A percentile compares a stretch with the other conserved stretches of the same genome.
Conservation (phyloP, 495 filamentous ascomycete species). For the Penicillium arizonense region DNA sequence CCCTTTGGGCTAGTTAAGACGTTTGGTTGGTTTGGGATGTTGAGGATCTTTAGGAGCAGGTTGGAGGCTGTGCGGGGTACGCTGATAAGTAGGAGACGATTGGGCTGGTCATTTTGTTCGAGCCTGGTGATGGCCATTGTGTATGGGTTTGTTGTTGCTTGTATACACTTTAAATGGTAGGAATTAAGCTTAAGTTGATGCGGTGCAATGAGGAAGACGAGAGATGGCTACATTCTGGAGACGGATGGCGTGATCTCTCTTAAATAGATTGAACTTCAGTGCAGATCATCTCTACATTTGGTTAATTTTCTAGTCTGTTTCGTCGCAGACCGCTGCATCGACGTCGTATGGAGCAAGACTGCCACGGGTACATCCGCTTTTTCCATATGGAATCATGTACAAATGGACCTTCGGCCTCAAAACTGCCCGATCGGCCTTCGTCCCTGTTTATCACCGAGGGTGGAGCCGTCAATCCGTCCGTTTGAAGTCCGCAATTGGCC, state of each 20-base stretch:
- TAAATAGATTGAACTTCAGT: neutral
- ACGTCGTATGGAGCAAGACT: no score
- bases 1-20: slow-evolving; percentile 21
- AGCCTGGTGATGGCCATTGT: neutral
- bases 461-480: neutral
- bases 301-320: neutral
- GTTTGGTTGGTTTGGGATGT: slow-evolving; percentile 36
- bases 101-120: neutral
- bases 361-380: neutral
- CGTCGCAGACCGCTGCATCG: no score
- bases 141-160: no score
- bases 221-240: slow-evolving; percentile 2
- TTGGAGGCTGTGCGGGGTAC: slow-evolving; percentile 45
- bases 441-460: neutral
- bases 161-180: neutral
- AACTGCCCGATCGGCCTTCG: neutral
- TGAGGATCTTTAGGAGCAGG: slow-evolving; percentile 36
- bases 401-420: no score
- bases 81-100: slow-evolving; percentile 24
- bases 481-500: no score
- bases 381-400: neutral
- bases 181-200: slow-evolving; percentile 4
- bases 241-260: slow-evolving; percentile 2
- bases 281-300: neutral
- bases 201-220: neutral